A percentile compares a stretch with the other conserved stretches of the same genome.
These are phyloP conservation scores for Gossypium trilobum DNA, from an alignment of 441 rosid species.

Conservation along the genomic window DNA sequence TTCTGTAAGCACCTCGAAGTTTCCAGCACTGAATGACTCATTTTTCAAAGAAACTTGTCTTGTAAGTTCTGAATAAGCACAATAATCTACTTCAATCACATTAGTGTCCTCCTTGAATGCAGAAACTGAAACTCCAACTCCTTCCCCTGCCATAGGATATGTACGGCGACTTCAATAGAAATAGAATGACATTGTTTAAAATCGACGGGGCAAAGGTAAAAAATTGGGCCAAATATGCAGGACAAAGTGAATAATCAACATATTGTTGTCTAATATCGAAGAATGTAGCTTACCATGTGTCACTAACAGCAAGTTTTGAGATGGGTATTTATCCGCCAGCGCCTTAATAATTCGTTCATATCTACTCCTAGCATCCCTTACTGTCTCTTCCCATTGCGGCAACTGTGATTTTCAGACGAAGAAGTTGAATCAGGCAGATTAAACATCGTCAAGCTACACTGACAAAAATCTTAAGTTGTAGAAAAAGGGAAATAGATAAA, in stretches of 20 bases:
- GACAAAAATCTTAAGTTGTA: too few relatives aligned
- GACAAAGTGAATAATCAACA: not conserved
- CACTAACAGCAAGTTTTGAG: constrained; percentile 74
- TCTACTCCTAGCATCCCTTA: constrained; percentile 39
- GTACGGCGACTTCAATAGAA: not conserved
- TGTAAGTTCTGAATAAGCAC: constrained; percentile 55
- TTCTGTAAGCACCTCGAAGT: constrained; percentile 31
- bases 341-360: constrained; percentile 45
- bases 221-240: too few relatives aligned
- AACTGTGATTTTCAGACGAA: constrained; percentile 31
- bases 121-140: constrained; percentile 59
- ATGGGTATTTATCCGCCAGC: constrained; percentile 72
- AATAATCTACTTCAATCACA: constrained; percentile 53
- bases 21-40: constrained; percentile 30
- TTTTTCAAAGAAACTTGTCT: constrained; percentile 31
- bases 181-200: not conserved
- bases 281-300: constrained; percentile 56
- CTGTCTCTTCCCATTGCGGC: constrained; percentile 71
- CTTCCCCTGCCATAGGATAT: constrained; percentile 56
- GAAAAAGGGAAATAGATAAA: not conserved
- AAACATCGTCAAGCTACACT: too few relatives aligned
- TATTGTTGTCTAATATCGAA: not conserved
- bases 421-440: not conserved
- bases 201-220: not conserved
- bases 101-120: constrained; percentile 35